Evolutionary conservation across 768 basidiomycete species (phyloP).

Genomic region (Leccinum boreale): DNA sequence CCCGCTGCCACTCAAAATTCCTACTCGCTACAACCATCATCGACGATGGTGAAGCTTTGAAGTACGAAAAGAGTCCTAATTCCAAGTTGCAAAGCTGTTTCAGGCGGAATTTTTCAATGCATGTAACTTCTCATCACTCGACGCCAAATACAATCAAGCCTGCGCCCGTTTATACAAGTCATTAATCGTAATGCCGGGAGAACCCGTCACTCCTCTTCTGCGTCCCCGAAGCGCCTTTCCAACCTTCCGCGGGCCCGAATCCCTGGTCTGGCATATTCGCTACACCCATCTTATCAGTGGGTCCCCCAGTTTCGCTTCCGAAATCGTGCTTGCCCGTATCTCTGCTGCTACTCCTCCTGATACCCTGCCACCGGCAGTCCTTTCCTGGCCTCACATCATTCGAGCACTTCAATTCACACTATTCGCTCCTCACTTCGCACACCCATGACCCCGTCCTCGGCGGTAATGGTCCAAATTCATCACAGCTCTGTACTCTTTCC

Average conservation of each 20-base stretch:
- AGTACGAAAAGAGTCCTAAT: no score
- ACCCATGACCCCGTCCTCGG: slow-evolving; percentile 11
- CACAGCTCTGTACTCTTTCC: slow-evolving; percentile 17
- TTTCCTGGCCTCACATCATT: background rate
- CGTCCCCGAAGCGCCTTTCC: background rate
- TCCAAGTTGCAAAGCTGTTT: no score
- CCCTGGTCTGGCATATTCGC: slow-evolving; percentile 18
- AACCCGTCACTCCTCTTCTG: background rate
- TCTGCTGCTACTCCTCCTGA: background rate
- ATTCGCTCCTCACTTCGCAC: slow-evolving; percentile 2
- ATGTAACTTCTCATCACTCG: no score
- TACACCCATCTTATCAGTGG: background rate
- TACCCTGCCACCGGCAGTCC: slow-evolving; percentile 3
- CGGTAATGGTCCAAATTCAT: slow-evolving; percentile 17
- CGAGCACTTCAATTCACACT: slow-evolving; percentile 3
- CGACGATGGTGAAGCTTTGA: no score
- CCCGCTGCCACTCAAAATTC: no score
- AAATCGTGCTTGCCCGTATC: background rate
- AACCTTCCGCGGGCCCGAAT: slow-evolving; percentile 2
- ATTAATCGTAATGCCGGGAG: no score
- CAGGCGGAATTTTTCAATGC: no score
- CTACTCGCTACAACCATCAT: no score
- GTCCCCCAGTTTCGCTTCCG: background rate
- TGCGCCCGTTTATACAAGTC: no score
- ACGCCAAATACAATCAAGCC: no score